A percentile compares a stretch with the other conserved stretches of the same genome.
These are phyloP conservation scores for Chalciporus sp. DNA, from an alignment of 1,284 basidiomycete genomes.

Conservation along the genomic window DNA sequence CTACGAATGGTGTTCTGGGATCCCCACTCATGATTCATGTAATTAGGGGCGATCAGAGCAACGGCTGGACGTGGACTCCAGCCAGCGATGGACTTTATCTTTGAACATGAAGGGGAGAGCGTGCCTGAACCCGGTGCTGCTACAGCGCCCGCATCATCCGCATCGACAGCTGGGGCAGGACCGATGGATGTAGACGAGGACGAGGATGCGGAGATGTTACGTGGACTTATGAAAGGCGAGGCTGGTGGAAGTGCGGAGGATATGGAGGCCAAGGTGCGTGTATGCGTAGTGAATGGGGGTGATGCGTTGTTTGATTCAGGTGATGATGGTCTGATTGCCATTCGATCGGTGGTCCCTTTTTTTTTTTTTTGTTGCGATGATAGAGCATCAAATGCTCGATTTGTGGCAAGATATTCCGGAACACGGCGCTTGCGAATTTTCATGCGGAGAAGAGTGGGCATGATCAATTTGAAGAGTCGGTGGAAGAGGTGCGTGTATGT, in stretches of 20 bases:
- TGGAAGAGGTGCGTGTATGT: slow-evolving; percentile 74
- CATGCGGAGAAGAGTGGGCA: slow-evolving; percentile 97
- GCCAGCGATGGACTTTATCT: slow-evolving; percentile 86
- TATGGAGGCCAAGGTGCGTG: slow-evolving; percentile 64
- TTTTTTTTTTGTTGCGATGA: background rate
- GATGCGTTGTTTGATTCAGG: background rate
- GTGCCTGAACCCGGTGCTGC: slow-evolving; percentile 61
- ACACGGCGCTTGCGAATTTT: slow-evolving; percentile 87
- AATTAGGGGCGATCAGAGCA: slow-evolving; percentile 80
- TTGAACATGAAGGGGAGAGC: slow-evolving; percentile 75
- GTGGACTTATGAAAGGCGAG: slow-evolving; percentile 37
- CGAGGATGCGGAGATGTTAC: slow-evolving; percentile 67
- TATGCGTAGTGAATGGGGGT: background rate
- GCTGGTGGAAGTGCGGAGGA: background rate
- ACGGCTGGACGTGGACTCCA: slow-evolving; percentile 80
- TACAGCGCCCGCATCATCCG: slow-evolving; percentile 22
- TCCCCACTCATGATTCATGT: background rate
- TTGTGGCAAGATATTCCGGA: slow-evolving; percentile 88
- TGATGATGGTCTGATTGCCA: background rate
- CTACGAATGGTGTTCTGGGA: background rate
- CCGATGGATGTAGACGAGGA: slow-evolving; percentile 59
- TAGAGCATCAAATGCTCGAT: slow-evolving; percentile 81
- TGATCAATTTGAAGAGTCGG: slow-evolving; percentile 93
- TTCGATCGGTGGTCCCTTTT: too few relatives aligned
- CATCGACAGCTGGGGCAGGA: background rate